Percentiles rank a stretch among this genome's conserved stretches.
Evolutionary conservation across 768 basidiomycete genomes (phyloP).

Genomic region (Phlebiopsis flavidoalba): DNA sequence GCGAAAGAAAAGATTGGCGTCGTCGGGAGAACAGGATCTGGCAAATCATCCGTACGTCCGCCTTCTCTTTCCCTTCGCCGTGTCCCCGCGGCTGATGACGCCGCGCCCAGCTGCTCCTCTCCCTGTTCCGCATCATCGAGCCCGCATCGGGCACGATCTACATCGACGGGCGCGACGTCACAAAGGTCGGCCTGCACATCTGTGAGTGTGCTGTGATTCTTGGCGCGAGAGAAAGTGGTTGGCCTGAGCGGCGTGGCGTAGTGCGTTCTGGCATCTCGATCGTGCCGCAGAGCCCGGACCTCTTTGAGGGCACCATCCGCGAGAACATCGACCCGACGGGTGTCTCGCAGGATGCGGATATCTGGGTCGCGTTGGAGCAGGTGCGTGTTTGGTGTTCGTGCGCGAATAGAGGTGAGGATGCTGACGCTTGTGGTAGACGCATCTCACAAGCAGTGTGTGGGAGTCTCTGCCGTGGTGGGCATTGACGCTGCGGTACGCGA

Average conservation of each 20-base stretch:
- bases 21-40: conserved; percentile 76
- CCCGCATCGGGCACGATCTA: conserved; percentile 59
- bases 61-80: background rate
- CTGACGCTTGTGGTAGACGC: conserved; percentile 35
- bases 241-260: conserved; percentile 20
- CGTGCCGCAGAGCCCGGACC: conserved; percentile 74
- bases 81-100: background rate
- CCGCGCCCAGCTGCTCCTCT: conserved; percentile 49
- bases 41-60: conserved; percentile 67
- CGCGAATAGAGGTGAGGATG: background rate
- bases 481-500: conserved; percentile 74
- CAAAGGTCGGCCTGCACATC: conserved; percentile 70
- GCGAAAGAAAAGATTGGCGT: conserved; percentile 88
- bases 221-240: background rate
- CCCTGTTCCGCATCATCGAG: conserved; percentile 76
- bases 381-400: conserved; percentile 23
- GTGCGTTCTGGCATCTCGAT: conserved; percentile 80
- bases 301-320: conserved; percentile 64
- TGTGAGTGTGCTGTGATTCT: conserved; percentile 31
- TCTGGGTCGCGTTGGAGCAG: conserved; percentile 85
- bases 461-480: conserved; percentile 56
- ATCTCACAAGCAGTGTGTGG: conserved; percentile 65
- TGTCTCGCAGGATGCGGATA: conserved; percentile 66
- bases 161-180: conserved; percentile 75
- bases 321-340: conserved; percentile 90